Evolutionary conservation across 441 rosid genomes (phyloP), one percentile per base, ranked within the genome.

Genomic region (Adansonia rubrostipa): DNA sequence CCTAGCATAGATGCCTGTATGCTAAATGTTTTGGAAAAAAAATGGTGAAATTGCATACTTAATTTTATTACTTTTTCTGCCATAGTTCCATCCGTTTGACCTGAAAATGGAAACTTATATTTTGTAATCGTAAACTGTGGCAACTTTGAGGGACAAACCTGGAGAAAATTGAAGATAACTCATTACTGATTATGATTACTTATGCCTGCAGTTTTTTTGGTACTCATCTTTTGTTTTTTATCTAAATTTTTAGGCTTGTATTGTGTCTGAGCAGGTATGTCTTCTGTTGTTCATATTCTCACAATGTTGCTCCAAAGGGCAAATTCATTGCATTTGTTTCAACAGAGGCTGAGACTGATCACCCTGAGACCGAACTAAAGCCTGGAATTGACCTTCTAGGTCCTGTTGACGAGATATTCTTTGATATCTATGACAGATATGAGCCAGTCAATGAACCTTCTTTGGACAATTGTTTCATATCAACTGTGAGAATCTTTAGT

Each of bases 321-420:
- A 92, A 94, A 75, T 94, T 85, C 84, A 92, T 94, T 68, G 98
- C 98, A 15, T 94, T 94, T 83, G 97, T 94, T 63, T 92, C 97
- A 36, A 86, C 94, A 3, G 97, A 91, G 82, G 97, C 97, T 6
- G 98, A 94, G 86, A 92, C 97, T 13, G 93, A 94, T 74, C 71
- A 87, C 69, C 98, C 98, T 66, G 85, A 88, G 77, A 71, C 60
- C 33, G 98, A 94, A 82, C 81, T 94, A 78, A 88, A 86, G 87
- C 92, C 97, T 22, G 98, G 97, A 67, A 85, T 89, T 76, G 92
- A 91, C 80, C 97, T 94, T 75, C 86, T 94, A 33, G 94, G 95
- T 33, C 91, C 92, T 15, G 87, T 92, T 72, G 96, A 94, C 74
- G 97, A 94, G 85, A 81, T 94, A 84, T 92, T 92, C 81, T 94